These are phyloP conservation scores for Bertia moriformis DNA, from an alignment of 2,329 filamentous ascomycete species.

Conservation along the genomic window DNA sequence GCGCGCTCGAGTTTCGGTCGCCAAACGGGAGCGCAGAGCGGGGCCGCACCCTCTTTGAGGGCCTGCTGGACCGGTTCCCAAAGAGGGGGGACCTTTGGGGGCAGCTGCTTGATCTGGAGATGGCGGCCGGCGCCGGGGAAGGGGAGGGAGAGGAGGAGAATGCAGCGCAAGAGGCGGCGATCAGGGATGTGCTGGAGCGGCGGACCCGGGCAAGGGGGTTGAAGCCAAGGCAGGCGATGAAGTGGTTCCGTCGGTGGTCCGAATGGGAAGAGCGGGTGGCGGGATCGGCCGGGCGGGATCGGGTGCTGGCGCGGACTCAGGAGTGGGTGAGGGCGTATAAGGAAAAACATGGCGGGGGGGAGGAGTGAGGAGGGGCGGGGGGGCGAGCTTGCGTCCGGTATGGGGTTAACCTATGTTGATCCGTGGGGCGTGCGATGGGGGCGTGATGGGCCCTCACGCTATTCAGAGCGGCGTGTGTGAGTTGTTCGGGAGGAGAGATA, in stretches of 20 bases:
- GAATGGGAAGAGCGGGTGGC: constrained; percentile 72
- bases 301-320: constrained; percentile 54
- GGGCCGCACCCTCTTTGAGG: constrained; percentile 87
- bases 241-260: constrained; percentile 84
- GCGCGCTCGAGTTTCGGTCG: constrained; percentile 79
- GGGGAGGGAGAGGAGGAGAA: constrained; percentile 33
- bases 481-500: too few relatives aligned
- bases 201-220: constrained; percentile 55
- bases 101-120: constrained; percentile 76
- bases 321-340: constrained; percentile 46
- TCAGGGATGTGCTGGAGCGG: constrained; percentile 71
- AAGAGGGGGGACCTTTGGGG: constrained; percentile 90
- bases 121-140: constrained; percentile 12
- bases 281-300: constrained; percentile 47
- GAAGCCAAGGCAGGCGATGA: constrained; percentile 70
- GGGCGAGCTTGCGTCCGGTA: too few relatives aligned
- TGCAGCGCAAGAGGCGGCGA: constrained; percentile 33
- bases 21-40: constrained; percentile 72
- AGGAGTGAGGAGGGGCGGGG: constrained; percentile 5
- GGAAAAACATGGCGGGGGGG: constrained; percentile 17
- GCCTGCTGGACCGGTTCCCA: constrained; percentile 67
- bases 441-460: too few relatives aligned
- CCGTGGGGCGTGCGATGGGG: too few relatives aligned
- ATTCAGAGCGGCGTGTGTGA: too few relatives aligned
- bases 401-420: too few relatives aligned